Conservation (phyloP, 2,329 filamentous ascomycete genomes). For the Talaromyces pinophilus region DNA sequence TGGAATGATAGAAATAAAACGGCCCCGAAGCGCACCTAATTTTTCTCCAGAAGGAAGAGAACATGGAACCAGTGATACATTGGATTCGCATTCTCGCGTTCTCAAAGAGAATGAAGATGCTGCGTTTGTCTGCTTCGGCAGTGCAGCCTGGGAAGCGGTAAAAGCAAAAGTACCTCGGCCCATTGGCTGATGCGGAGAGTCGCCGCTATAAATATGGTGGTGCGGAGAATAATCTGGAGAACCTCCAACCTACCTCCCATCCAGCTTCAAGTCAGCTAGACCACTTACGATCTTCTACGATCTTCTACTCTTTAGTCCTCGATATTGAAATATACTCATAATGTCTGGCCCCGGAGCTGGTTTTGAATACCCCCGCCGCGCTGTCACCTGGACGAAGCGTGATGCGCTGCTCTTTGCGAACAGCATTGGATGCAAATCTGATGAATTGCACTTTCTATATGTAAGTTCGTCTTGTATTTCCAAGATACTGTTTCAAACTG, state of each 20-base stretch:
- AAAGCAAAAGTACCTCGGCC: conserved; percentile 1
- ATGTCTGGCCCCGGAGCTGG: conserved; percentile 62
- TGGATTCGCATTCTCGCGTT: too few species aligned
- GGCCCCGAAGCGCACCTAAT: background rate
- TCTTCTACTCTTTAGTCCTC: background rate
- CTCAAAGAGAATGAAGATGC: background rate
- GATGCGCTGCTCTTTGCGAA: conserved; percentile 88
- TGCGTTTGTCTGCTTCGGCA: background rate
- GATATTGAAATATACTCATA: conserved; percentile 18
- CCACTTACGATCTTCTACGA: background rate
- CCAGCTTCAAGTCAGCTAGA: background rate
- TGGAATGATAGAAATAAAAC: background rate
- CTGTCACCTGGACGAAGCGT: conserved; percentile 83
- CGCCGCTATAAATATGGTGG: background rate
- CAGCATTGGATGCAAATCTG: conserved; percentile 79
- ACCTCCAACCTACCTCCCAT: background rate
- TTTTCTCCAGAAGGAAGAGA: background rate
- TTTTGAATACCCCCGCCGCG: conserved; percentile 74
- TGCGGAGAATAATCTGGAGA: conserved; percentile 5
- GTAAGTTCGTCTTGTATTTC: conserved; percentile 47
- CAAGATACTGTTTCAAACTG: background rate
- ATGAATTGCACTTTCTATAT: conserved; percentile 92
- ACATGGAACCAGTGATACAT: background rate
- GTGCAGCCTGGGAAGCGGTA: background rate
- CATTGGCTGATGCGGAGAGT: conserved; percentile 3